These are phyloP conservation scores for Alternaria ethzedia DNA, from an alignment of 2,329 filamentous ascomycete genomes.

Conservation along the genomic window DNA sequence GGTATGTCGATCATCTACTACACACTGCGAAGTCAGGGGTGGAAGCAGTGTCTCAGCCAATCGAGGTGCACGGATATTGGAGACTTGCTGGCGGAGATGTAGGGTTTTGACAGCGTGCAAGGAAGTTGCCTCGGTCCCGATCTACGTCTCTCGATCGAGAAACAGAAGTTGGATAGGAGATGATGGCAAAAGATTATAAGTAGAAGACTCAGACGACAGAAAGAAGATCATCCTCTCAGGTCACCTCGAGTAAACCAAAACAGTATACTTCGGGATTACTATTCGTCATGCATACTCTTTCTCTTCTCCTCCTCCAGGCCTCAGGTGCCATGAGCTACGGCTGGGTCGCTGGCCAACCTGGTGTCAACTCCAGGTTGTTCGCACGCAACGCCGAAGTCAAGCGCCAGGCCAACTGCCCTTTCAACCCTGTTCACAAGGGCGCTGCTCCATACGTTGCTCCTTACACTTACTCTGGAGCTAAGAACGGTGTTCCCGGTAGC, in stretches of 20 bases:
- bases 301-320: constrained; percentile 24
- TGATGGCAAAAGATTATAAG: neutral
- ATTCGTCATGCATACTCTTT: constrained; percentile 21
- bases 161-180: neutral
- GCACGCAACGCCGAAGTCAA: constrained; percentile 14
- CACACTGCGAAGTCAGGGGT: neutral
- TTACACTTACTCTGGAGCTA: constrained; percentile 53
- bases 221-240: neutral
- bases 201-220: neutral
- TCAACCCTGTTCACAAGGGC: constrained; percentile 30
- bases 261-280: neutral
- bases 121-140: constrained; percentile 1
- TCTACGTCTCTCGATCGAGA: neutral
- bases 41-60: neutral
- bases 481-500: constrained; percentile 51
- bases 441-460: constrained; percentile 24
- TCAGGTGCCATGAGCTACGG: constrained; percentile 22
- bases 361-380: constrained; percentile 25
- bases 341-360: constrained; percentile 27
- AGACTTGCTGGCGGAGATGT: neutral
- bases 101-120: neutral
- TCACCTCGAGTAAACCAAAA: neutral
- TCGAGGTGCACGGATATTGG: neutral
- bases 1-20: constrained; percentile 2
- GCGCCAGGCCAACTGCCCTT: constrained; percentile 27